Percentiles rank a stretch among this genome's conserved stretches.
Evolutionary conservation across 352 stramenopile species (phyloP).

Genomic region (Phytophthora cajani): DNA sequence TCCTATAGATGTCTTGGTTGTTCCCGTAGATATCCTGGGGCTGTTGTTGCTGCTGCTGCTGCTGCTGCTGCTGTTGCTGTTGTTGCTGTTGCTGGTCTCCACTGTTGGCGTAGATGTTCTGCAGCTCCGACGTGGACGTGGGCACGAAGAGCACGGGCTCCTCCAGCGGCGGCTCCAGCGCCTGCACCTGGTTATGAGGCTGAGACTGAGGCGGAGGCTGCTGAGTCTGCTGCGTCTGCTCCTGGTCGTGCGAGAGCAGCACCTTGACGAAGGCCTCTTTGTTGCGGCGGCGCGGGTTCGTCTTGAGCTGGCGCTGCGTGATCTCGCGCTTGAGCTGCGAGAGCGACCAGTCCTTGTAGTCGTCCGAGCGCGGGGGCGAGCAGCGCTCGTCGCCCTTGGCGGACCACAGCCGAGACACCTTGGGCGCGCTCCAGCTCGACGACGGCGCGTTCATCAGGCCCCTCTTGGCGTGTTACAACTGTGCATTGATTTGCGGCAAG

Average conservation of each 20-base stretch:
- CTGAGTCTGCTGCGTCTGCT: background rate
- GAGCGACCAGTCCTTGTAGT: conserved; percentile 62
- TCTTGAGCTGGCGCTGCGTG: conserved; percentile 54
- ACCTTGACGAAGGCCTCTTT: conserved; percentile 56
- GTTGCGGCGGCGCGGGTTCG: conserved; percentile 49
- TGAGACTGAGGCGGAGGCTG: background rate
- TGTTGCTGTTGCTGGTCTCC: conserved; percentile 29
- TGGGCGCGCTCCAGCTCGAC: conserved; percentile 32
- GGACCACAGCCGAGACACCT: conserved; percentile 51
- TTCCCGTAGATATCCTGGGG: conserved; percentile 16
- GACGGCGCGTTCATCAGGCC: conserved; percentile 29
- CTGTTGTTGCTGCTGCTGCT: background rate
- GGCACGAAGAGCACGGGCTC: conserved; percentile 30
- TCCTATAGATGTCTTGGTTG: conserved; percentile 4
- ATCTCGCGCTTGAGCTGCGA: conserved; percentile 66
- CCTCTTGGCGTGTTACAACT: background rate
- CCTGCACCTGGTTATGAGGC: conserved; percentile 11
- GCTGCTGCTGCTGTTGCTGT: conserved; percentile 23
- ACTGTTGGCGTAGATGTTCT: conserved; percentile 28
- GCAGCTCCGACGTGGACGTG: conserved; percentile 24
- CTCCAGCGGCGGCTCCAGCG: conserved; percentile 12
- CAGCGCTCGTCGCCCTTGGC: conserved; percentile 51
- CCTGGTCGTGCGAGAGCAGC: conserved; percentile 40
- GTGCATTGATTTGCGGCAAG: background rate
- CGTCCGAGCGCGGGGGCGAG: conserved; percentile 51